phyloP scores from a whole-genome alignment of 129 eudicot genomes.

The Flaveria robusta region DNA sequence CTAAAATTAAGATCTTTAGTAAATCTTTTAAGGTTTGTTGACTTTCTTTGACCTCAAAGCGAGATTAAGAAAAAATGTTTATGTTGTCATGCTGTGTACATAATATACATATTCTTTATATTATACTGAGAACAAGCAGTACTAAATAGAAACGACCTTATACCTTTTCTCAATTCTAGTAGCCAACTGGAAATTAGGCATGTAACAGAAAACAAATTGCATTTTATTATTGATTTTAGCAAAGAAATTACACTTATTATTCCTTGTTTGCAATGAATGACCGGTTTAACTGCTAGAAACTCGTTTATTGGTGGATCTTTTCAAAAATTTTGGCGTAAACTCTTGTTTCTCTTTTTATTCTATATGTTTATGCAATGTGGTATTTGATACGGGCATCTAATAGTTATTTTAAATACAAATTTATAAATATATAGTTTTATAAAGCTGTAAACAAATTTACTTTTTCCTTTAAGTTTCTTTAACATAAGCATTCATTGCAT shows the following conservation, averaged over 20 bases:
- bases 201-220: background rate
- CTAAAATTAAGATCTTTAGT: conserved; percentile 75
- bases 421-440: too few relatives aligned
- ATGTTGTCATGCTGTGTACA: background rate
- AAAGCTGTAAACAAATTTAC: too few relatives aligned
- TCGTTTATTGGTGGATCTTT: background rate
- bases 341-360: background rate
- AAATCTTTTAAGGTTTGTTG: conserved; percentile 74
- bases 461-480: too few relatives aligned
- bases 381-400: background rate
- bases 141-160: too few relatives aligned
- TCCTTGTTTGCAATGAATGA: background rate
- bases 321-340: background rate
- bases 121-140: background rate
- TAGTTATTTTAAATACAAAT: too few relatives aligned
- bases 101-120: background rate
- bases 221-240: background rate
- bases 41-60: conserved; percentile 9
- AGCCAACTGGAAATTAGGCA: background rate
- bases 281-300: background rate
- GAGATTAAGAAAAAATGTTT: conserved; percentile 7
- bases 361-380: background rate
- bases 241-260: too few relatives aligned
- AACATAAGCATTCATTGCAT: background rate
- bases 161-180: too few relatives aligned